Percentiles rank a stretch among this genome's conserved stretches.
Evolutionary conservation across 176 grass and related monocot species (phyloP).

Genomic region (Rhynchospora pubera): DNA sequence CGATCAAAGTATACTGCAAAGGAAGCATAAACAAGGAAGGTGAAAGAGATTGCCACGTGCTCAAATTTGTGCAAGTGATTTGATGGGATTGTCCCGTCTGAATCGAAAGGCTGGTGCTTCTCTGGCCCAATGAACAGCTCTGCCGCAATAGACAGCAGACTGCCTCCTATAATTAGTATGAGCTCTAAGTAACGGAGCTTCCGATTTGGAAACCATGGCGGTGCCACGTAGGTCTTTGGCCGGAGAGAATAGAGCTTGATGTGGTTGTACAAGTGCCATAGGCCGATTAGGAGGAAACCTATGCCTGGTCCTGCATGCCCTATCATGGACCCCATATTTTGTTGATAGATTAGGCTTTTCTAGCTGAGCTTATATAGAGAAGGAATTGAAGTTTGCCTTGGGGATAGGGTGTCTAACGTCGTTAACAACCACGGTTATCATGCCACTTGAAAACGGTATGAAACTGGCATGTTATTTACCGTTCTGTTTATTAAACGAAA

Average conservation of each 20-base stretch:
- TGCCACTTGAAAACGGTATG: no score
- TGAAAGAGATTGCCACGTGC: constrained; percentile 49
- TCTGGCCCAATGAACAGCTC: constrained; percentile 63
- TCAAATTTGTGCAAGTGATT: constrained; percentile 65
- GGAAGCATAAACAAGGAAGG: constrained; percentile 38
- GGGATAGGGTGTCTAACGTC: no score
- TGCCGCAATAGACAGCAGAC: constrained; percentile 37
- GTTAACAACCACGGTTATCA: no score
- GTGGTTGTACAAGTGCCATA: constrained; percentile 73
- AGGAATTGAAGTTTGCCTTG: no score
- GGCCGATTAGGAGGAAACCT: constrained; percentile 45
- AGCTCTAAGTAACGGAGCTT: constrained; percentile 47
- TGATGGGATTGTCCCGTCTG: constrained; percentile 51
- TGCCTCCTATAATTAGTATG: constrained; percentile 36
- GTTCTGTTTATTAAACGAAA: no score
- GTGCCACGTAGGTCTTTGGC: constrained; percentile 48
- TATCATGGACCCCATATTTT: neutral
- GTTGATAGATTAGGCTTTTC: neutral
- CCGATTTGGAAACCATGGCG: constrained; percentile 43
- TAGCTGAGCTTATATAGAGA: no score
- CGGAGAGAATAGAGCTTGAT: constrained; percentile 36
- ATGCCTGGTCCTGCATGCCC: constrained; percentile 59
- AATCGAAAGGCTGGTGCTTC: constrained; percentile 53
- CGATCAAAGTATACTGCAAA: constrained; percentile 55
- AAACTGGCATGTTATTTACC: no score